Evolutionary conservation across 2,329 filamentous ascomycete species (phyloP), one percentile per base, ranked within the genome.

Genomic region (Amesomyces nigricolor): DNA sequence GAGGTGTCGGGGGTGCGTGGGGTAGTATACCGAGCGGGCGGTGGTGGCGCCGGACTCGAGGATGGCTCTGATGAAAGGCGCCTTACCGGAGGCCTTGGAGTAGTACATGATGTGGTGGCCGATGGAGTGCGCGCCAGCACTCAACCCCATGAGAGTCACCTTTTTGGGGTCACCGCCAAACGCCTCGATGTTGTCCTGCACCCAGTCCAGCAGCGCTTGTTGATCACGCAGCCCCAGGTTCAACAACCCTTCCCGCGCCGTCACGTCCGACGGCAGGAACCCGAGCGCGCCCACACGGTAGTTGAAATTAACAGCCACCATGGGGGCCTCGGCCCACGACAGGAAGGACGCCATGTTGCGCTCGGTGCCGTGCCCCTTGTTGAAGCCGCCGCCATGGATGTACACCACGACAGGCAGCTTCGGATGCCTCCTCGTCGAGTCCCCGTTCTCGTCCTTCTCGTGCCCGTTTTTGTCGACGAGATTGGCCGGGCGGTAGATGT

Each of bases 161-260:
- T 80, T 77, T 9, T 70, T 68, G 2, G 72, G 72, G 62, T 87
- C 78, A 2, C 83, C 85, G 0, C 83, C 83, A 68, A 87, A 85
- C 4, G 68, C 70, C 5, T 67, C 75, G 52, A 85, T 79, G 66
- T 86, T 86, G 26, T 77, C 71, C 58, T 74, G 72, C 26, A 87
- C 77, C 85, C 84, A 88, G 54, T 75, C 69, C 19, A 87, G 71
- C 11, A 81, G 72, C 13, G 78, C 63, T 57, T 78, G 74, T 68
- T 87, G 83, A 64, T 88, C 85, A 60, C 76, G 74, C 57, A 88
- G 69, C 1, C 86, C 86, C 17, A 85, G 68, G 62, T 89, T 90
- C 51, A 85, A 70, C 39, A 80, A 61, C 0, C 81, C 83, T 50
- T 77, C 77, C 35, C 75, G 75, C 13, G 75, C 72, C 30, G 80